Conservation (phyloP, 1,284 basidiomycete genomes). For the Cystobasidium slooffiae region DNA sequence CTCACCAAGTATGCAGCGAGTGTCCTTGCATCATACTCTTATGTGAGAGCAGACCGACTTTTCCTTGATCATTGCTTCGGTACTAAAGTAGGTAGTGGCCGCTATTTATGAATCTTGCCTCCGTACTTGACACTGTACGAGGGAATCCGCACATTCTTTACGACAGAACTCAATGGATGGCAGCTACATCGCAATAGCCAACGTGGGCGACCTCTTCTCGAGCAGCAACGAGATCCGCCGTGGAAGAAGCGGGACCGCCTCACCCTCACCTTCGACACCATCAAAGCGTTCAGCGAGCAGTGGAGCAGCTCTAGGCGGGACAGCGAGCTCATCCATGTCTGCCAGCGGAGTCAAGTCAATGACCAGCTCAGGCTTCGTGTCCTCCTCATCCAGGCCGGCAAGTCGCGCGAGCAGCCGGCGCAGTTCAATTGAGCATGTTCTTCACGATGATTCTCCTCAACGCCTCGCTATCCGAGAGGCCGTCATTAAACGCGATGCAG, state of each 20-base stretch:
- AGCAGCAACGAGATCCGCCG: not conserved
- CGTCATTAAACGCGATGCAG: slow-evolving; percentile 29
- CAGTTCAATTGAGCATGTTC: slow-evolving; percentile 34
- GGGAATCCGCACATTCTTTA: not conserved
- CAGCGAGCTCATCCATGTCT: slow-evolving; percentile 1
- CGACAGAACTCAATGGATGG: not conserved
- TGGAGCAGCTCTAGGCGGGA: not conserved
- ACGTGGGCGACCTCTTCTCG: slow-evolving; percentile 4
- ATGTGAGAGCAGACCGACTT: too few relatives aligned
- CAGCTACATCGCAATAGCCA: slow-evolving; percentile 21
- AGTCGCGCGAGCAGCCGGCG: slow-evolving; percentile 39
- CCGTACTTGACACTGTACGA: not conserved
- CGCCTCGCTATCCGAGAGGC: slow-evolving; percentile 34
- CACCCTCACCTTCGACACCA: not conserved
- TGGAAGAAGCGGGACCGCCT: not conserved
- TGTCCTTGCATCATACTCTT: too few relatives aligned
- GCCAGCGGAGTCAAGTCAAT: slow-evolving; percentile 11
- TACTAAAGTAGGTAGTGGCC: not conserved
- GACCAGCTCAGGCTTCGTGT: slow-evolving; percentile 22
- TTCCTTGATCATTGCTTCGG: too few relatives aligned
- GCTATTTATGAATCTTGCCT: not conserved
- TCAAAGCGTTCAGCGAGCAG: slow-evolving; percentile 21
- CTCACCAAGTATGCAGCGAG: too few relatives aligned
- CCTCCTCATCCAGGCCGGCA: slow-evolving; percentile 6
- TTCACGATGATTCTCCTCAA: slow-evolving; percentile 25